A percentile compares a stretch with the other conserved stretches of the same genome.
Evolutionary conservation across 208 protist species (phyloP).

Genomic region (Acanthamoeba lenticulata): DNA sequence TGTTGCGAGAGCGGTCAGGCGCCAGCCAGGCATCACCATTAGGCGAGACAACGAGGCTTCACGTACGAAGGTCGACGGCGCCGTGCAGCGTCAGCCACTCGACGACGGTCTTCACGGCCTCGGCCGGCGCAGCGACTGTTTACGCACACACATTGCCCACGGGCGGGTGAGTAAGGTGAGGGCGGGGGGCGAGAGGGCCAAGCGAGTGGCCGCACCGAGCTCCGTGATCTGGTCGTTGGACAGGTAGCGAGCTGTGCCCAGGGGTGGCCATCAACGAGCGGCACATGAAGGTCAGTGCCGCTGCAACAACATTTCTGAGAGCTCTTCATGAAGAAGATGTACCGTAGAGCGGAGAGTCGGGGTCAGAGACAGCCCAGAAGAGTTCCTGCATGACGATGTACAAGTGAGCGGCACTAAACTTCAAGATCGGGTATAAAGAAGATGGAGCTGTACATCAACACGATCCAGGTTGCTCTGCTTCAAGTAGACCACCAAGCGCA

Average conservation of each 20-base stretch:
- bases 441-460: neutral
- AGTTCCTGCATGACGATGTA: neutral
- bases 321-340: neutral
- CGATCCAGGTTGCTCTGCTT: constrained; percentile 26
- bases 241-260: neutral
- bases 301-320: neutral
- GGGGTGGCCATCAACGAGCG: neutral
- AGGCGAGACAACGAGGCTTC: neutral
- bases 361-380: constrained; percentile 21
- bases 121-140: neutral
- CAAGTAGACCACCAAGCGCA: neutral
- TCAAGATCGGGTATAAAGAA: neutral
- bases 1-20: neutral
- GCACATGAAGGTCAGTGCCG: neutral
- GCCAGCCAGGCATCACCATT: neutral
- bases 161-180: neutral
- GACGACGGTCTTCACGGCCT: neutral
- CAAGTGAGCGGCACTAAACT: neutral
- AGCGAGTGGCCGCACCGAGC: neutral
- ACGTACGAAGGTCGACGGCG: neutral
- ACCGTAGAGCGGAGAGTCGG: constrained; percentile 16
- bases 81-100: neutral
- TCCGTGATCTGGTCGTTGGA: neutral
- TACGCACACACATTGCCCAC: neutral
- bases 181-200: neutral